phyloP scores from a whole-genome alignment of 805 yeast species.

The Kregervanrija delftensis region DNA sequence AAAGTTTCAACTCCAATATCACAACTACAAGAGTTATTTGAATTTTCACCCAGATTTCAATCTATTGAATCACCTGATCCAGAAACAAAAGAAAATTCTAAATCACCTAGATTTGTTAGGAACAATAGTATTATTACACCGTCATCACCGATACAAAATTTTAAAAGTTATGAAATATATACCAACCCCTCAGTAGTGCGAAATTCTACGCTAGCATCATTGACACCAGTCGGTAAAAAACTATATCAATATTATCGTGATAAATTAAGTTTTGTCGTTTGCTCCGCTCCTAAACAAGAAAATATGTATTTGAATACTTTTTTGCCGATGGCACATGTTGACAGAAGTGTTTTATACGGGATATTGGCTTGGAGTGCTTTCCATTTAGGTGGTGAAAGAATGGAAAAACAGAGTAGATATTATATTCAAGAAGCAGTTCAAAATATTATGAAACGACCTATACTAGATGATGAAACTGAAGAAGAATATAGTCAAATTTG shows the following conservation, averaged over 20 bases:
- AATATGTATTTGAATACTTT: slow-evolving; percentile 47
- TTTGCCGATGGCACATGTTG: slow-evolving; percentile 48
- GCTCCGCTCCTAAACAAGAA: slow-evolving; percentile 43
- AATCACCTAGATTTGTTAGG: not conserved
- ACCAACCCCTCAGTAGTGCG: slow-evolving; percentile 24
- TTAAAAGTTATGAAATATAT: slow-evolving; percentile 13
- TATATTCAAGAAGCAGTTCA: slow-evolving; percentile 42
- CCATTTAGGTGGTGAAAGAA: slow-evolving; percentile 36
- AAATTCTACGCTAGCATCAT: slow-evolving; percentile 20
- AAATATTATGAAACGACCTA: slow-evolving; percentile 31
- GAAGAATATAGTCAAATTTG: slow-evolving; percentile 17
- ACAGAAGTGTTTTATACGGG: slow-evolving; percentile 44
- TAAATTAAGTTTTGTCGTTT: slow-evolving; percentile 34
- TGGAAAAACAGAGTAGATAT: slow-evolving; percentile 41
- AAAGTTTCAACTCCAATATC: not conserved
- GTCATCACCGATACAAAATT: not conserved
- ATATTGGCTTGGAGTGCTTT: slow-evolving; percentile 52
- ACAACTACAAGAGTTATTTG: slow-evolving; percentile 12
- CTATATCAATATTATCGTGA: slow-evolving; percentile 45
- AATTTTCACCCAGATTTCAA: slow-evolving; percentile 8
- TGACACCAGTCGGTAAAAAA: slow-evolving; percentile 30
- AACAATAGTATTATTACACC: not conserved
- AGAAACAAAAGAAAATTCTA: too few relatives aligned
- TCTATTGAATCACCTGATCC: not conserved
- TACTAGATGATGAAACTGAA: slow-evolving; percentile 16